A percentile compares a stretch with the other conserved stretches of the same genome.
Evolutionary conservation across 2,329 filamentous ascomycete species (phyloP).

Genomic region (Macrophomina tecta): DNA sequence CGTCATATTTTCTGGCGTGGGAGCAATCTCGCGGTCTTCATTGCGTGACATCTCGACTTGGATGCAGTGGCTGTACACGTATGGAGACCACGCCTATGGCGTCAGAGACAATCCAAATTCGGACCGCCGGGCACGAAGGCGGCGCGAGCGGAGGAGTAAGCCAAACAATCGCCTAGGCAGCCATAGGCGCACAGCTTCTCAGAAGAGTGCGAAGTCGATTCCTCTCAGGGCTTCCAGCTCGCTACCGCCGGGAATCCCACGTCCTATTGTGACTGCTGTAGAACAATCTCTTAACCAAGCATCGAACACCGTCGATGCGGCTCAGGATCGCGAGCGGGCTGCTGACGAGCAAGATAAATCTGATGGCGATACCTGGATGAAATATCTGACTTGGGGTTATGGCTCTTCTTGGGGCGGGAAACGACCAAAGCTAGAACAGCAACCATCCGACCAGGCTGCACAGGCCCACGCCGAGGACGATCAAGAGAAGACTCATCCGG

Average conservation of each 20-base stretch:
- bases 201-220: background rate
- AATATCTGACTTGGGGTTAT: constrained; percentile 58
- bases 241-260: constrained; percentile 50
- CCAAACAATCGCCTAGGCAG: constrained; percentile 4
- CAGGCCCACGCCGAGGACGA: background rate
- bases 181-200: constrained; percentile 7
- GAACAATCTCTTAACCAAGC: constrained; percentile 53
- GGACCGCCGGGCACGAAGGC: constrained; percentile 59
- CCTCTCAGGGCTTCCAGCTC: constrained; percentile 11
- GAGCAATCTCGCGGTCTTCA: constrained; percentile 73
- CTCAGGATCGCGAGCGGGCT: constrained; percentile 7
- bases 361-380: constrained; percentile 56
- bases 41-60: constrained; percentile 77
- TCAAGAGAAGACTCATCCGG: constrained; percentile 33
- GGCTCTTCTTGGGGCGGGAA: constrained; percentile 44
- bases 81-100: constrained; percentile 85
- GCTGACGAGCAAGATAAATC: constrained; percentile 31
- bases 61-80: constrained; percentile 86
- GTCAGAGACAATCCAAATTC: constrained; percentile 79
- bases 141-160: constrained; percentile 42
- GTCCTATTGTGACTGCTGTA: constrained; percentile 53
- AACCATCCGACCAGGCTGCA: background rate
- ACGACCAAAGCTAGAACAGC: constrained; percentile 11
- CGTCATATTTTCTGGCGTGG: constrained; percentile 82
- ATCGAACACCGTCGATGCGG: constrained; percentile 43